Base-by-base conservation (phyloP, 768 basidiomycete species). In the Mycena haematopus region DNA sequence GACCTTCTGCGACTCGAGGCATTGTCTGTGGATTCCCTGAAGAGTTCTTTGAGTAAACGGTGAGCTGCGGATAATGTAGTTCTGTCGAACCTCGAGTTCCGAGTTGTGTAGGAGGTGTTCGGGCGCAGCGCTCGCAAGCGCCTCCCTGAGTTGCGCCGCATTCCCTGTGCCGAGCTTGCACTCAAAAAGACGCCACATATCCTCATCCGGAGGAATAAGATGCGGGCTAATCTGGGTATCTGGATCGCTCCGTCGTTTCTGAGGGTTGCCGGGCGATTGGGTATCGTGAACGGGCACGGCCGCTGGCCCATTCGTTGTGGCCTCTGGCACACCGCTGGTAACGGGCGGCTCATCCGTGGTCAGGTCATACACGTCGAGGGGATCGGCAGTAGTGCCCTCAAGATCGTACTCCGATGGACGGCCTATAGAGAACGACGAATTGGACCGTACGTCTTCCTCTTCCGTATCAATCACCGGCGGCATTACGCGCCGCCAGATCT, bases 1-100 rank as follows among this genome's bases (percentile, higher is more conserved):
- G 17, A 95, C 81, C 62, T 95, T 92, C 73, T 94, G 92, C 2
- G 92, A 94, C 2, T 84, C 80, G 35, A 86, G 82, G 71, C 93
- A 95, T 71, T 92, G 91, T 13, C 74, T 69, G 68, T 91, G 85
- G 69, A 95, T 95, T 76, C 95, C 94, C 93, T 96, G 71, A 14
- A 25, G 7, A 7, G 29, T 31, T n/a, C 19, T 31, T 21, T 21
- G 11, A 35, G 9, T 51, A 13, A 33, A 21, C 4, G 35, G 7
- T 22, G n/a, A 4, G 0, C 14, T 22, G 9, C 10, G 5, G 19
- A 51, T 50, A 17, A 6, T 42, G n/a, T 15, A 6, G 7, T 51
- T 33, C 31, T 17, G 58, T 74, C 84, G 33, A 45, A 90, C 93
- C 74, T 81, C 81, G 72, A 95, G 90, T 45, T 94, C 79, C 9